Evolutionary conservation across 2,329 filamentous ascomycete genomes (phyloP), one percentile per base, ranked within the genome.

Genomic region (Claviceps sp.): DNA sequence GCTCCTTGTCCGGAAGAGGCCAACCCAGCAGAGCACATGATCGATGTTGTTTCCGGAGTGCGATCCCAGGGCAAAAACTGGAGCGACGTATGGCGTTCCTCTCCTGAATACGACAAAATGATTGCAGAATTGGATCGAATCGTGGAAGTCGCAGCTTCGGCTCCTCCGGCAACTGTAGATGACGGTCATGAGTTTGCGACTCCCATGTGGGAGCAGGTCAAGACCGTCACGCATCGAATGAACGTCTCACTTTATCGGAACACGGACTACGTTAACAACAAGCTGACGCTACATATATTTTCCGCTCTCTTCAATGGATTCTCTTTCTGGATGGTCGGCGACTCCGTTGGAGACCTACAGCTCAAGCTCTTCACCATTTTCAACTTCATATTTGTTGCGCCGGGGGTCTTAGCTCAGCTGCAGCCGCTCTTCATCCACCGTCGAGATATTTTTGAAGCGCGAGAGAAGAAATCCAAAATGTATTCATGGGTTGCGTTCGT

Each of bases 1-100:
- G 81, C 79, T 0, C 73, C 76, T 1, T 85, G 84, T 56, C 75
- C 77, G 0, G 56, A 70, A 0, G 76, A 80, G 0, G 79, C 78
- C 17, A 89, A 89, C 59, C 84, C 84, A 1, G 85, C 85, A 0
- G 85, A 89, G 63, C 86, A 82, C 71, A 88, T 89, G 81, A 78
- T 89, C 50, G 73, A 78, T 48, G 73, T 76, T 17, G 73, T 76
- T 14, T 76, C 77, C 1, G 77, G 77, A 0, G 62, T 66, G 39
- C 60, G 75, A 1, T 73, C 71, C 0, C 70, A 67, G 50, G 66
- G 59, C 59, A 71, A 56, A 44, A 76, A 87, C 61, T 87, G 82
- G 83, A 83, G 82, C 61, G 72, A 85, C 40, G 76, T 87, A 56
- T 89, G 85, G 85, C 69, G 75, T 17, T 73, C 73, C n/a, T 88